Evolutionary conservation across 2,329 filamentous ascomycete species (phyloP), one percentile per base, ranked within the genome.

Genomic region (Bipolaris bicolor): DNA sequence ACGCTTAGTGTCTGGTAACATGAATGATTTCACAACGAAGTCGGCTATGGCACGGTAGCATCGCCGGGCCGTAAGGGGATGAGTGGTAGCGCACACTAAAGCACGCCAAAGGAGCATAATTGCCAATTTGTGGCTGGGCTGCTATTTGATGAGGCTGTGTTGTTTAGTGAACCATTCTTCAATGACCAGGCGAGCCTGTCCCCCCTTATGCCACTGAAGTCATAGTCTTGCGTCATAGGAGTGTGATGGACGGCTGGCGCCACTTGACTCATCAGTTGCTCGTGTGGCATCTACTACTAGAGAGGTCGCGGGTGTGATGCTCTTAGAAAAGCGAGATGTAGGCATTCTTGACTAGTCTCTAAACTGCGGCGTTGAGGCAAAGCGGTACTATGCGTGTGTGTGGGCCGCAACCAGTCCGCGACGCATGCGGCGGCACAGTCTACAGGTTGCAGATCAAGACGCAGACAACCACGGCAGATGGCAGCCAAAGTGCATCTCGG

Each of bases 201-300:
- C 26, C 26, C 43, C 26, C 43, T 31, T 45, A 31, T 45, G 43
- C 43, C 43, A 45, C 43, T 45, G 43, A 45, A 45, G 43, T 45
- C 43, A 45, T 45, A 20, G 26, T 33, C 7, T 29, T 33, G 43
- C 43, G 43, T 45, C 43, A 45, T 45, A 16, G 26, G 26, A 33
- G 26, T 10, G 18, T 6, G 16, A 3, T 45, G n/a, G 26, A n/a
- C n/a, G 10, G n/a, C 18, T 24, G 43, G 15, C n/a, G 43, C 26
- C 13, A 31, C 26, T 9, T 31, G 26, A 29, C 10, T 31, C 10
- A 13, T 20, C 18, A 16, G n/a, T 11, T 16, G 26, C 3, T 5
- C 2, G 4, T 45, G 2, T 16, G 24, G 16, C 26, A 45, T 18
- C 13, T 16, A 9, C 5, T 26, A 45, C 41, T 33, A 10, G 16